Conservation (phyloP, 2,329 filamentous ascomycete genomes). For the Trichoderma citrinoviride region DNA sequence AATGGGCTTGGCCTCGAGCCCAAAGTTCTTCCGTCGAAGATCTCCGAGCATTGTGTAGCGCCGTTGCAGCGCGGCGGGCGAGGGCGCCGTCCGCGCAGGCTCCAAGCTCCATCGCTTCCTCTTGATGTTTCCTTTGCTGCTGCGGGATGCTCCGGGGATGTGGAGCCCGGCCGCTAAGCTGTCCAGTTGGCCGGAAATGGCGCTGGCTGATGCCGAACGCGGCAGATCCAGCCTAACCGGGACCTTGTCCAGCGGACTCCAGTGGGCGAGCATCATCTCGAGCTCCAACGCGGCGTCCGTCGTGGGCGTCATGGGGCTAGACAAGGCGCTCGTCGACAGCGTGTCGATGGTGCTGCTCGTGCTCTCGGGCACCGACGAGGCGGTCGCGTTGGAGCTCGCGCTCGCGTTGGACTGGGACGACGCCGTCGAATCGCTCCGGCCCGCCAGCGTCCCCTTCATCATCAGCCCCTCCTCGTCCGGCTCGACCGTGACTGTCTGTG, state of each 20-base stretch:
- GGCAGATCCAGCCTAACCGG: slow-evolving; percentile 17
- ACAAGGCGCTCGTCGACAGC: slow-evolving; percentile 29
- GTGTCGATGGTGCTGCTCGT: slow-evolving; percentile 30
- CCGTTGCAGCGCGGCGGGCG: slow-evolving; percentile 24
- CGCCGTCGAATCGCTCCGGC: slow-evolving; percentile 31
- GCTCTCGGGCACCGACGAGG: slow-evolving; percentile 32
- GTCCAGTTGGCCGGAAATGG: slow-evolving; percentile 31
- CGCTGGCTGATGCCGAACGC: slow-evolving; percentile 28
- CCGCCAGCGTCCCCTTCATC: slow-evolving; percentile 24
- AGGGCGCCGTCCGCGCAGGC: slow-evolving; percentile 18
- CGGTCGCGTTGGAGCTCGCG: slow-evolving; percentile 18
- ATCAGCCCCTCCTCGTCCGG: background rate
- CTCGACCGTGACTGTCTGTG: slow-evolving; percentile 38
- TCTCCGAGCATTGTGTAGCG: slow-evolving; percentile 30
- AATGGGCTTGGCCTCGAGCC: slow-evolving; percentile 24
- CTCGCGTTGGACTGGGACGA: slow-evolving; percentile 28
- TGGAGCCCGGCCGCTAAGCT: slow-evolving; percentile 32
- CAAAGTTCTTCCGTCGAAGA: slow-evolving; percentile 26
- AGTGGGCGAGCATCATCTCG: slow-evolving; percentile 27
- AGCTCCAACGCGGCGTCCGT: slow-evolving; percentile 25
- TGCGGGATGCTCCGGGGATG: slow-evolving; percentile 29
- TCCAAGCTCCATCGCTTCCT: slow-evolving; percentile 20
- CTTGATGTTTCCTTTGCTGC: slow-evolving; percentile 24
- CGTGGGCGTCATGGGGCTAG: slow-evolving; percentile 25
- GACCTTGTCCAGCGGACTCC: slow-evolving; percentile 32